Percentiles rank a stretch among this genome's conserved stretches.
Evolutionary conservation across 768 basidiomycete genomes (phyloP).

Genomic region (Lactarius tabidus): DNA sequence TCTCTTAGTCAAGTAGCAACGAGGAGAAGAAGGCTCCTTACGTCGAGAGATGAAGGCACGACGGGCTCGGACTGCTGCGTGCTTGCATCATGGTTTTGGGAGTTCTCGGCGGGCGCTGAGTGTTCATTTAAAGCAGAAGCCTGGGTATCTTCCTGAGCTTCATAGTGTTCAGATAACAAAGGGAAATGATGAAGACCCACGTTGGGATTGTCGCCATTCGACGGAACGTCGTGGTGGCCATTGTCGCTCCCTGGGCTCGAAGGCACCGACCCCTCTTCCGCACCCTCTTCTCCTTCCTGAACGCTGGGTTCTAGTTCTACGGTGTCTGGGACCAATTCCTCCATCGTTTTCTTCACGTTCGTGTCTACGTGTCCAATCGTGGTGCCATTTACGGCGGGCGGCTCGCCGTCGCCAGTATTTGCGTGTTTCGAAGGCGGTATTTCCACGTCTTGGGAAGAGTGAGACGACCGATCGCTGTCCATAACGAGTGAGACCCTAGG

Average conservation of each 20-base stretch:
- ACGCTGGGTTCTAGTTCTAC: conserved; percentile 7
- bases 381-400: not conserved
- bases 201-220: not conserved
- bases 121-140: conserved; percentile 13
- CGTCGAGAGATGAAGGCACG: not conserved
- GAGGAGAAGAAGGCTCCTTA: not conserved
- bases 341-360: not conserved
- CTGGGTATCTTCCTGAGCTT: conserved; percentile 6
- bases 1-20: not conserved
- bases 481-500: not conserved
- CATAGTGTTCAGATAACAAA: conserved; percentile 2
- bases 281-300: conserved; percentile 8
- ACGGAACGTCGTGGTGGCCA: not conserved
- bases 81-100: conserved; percentile 1
- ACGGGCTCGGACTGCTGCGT: not conserved
- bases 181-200: conserved; percentile 3
- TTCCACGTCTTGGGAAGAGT: not conserved
- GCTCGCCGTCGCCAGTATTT: not conserved
- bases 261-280: not conserved
- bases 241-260: not conserved
- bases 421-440: not conserved
- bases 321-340: not conserved
- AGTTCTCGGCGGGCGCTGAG: not conserved
- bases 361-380: conserved; percentile 7
- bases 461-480: conserved; percentile 3